These are phyloP conservation scores for Coemansia sp. DNA, from an alignment of 192 early-diverging fungal species.

Conservation along the genomic window DNA sequence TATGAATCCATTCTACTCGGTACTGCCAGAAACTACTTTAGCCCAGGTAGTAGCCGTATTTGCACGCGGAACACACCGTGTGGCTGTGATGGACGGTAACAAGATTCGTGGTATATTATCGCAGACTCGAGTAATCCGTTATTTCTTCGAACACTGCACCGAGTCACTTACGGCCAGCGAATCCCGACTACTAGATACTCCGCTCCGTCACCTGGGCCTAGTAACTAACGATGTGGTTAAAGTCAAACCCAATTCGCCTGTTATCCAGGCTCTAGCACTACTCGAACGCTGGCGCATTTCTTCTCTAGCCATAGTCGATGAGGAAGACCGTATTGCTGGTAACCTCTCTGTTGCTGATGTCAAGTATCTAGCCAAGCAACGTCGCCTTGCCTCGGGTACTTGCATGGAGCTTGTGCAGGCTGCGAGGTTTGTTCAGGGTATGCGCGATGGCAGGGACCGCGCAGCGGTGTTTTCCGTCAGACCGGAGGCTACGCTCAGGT, in stretches of 20 bases:
- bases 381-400: conserved; percentile 57
- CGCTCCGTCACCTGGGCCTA: conserved; percentile 59
- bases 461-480: conserved; percentile 76
- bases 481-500: conserved; percentile 67
- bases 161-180: conserved; percentile 7
- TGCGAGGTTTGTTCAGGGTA: conserved; percentile 62
- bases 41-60: conserved; percentile 72
- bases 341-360: conserved; percentile 46
- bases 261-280: conserved; percentile 66
- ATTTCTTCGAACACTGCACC: conserved; percentile 62
- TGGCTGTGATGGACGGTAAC: conserved; percentile 69
- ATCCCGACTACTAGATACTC: conserved; percentile 23
- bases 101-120: conserved; percentile 77
- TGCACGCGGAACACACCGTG: conserved; percentile 75
- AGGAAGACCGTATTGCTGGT: conserved; percentile 21
- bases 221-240: conserved; percentile 59
- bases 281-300: conserved; percentile 55
- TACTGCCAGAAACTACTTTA: conserved; percentile 73
- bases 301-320: conserved; percentile 51
- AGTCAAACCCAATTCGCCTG: conserved; percentile 57
- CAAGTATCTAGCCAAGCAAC: conserved; percentile 50
- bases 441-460: conserved; percentile 65
- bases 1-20: conserved; percentile 81
- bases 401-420: conserved; percentile 66
- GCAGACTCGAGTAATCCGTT: conserved; percentile 69